Evolutionary conservation across 1,139 yeast species (phyloP), one percentile per base, ranked within the genome.

Genomic region (Arxiozyma telluris): DNA sequence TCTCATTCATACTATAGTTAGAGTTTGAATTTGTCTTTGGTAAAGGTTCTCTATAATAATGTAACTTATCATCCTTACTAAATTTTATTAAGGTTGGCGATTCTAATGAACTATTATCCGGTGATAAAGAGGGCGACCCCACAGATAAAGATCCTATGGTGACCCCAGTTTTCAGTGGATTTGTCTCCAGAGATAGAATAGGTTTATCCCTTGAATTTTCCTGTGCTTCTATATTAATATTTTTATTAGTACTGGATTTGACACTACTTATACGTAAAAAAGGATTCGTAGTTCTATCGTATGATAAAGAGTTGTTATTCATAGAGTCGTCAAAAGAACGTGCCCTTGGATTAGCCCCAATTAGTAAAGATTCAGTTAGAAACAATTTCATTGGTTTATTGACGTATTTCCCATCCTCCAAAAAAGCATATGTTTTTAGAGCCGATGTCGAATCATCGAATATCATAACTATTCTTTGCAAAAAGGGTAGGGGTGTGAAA

Each of bases 61-160:
- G 63, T 41, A 58, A 51, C 53, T 63, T 59, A 9, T 62, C 57
- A 47, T 63, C 63, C 20, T 58, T 57, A 21, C 59, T 58, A 53
- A 66, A 62, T 52, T 56, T 63, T 47, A 67, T 49, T 53, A 64
- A 54, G 1, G 71, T 67, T 9, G 71, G 71, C 0, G 69, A 65
- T 27, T 58, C 65, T 30, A 62, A 49, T 7, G 56, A 52, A 3
- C 61, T 54, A 27, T 42, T 55, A 12, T 65, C 68, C 1, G 71
- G 70, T 1, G 70, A 66, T 38, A 65, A 54, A 27, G 67, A 58
- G n/a, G 64, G 63, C 20, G 66, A 60, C 5, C 66, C 66, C 25
- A 55, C 44, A 11, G 60, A 50, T 17, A 60, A 53, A 1, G 64
- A 59, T 4, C 50, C 48, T 5, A 57, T 45, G 21, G 51, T 51